These are phyloP conservation scores for Lachancea quebecensis DNA, from an alignment of 805 yeast genomes.

Conservation along the genomic window DNA sequence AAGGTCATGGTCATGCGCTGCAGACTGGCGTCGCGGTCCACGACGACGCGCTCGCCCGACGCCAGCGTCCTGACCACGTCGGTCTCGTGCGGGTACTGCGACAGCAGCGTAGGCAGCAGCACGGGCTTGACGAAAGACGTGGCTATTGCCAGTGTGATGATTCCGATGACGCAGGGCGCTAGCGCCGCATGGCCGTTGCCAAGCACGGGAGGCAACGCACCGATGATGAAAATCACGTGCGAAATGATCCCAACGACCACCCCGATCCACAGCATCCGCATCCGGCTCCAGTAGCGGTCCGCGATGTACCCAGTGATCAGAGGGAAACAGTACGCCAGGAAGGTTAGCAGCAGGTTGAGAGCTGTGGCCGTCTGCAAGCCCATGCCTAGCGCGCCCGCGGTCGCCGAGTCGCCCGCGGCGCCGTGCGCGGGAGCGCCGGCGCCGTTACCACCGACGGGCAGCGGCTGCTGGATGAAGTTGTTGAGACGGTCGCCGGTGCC, in stretches of 20 bases:
- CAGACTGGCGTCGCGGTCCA: constrained; percentile 63
- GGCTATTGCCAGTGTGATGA: constrained; percentile 41
- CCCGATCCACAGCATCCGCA: constrained; percentile 57
- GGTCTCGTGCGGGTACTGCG: constrained; percentile 56
- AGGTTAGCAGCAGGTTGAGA: constrained; percentile 66
- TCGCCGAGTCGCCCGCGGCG: constrained; percentile 32
- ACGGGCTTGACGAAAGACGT: constrained; percentile 80
- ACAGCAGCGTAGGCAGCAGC: constrained; percentile 63
- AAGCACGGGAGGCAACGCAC: constrained; percentile 54
- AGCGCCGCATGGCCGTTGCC: constrained; percentile 29
- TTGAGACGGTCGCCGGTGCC: constrained; percentile 72
- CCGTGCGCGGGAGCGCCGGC: constrained; percentile 20
- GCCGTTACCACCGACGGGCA: constrained; percentile 24
- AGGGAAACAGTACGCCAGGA: constrained; percentile 79
- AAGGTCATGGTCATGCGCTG: constrained; percentile 72
- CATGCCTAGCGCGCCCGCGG: constrained; percentile 50
- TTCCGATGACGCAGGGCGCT: constrained; percentile 35
- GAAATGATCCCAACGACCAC: constrained; percentile 44
- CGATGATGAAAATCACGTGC: constrained; percentile 54
- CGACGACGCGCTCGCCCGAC: constrained; percentile 59
- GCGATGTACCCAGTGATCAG: constrained; percentile 69
- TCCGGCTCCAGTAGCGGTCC: constrained; percentile 69
- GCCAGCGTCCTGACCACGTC: constrained; percentile 52
- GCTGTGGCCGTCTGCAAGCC: constrained; percentile 63
- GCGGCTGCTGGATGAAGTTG: constrained; percentile 57